Evolutionary conservation across 805 yeast genomes (phyloP), one percentile per base, ranked within the genome.

Genomic region (Starmerella sp.): DNA sequence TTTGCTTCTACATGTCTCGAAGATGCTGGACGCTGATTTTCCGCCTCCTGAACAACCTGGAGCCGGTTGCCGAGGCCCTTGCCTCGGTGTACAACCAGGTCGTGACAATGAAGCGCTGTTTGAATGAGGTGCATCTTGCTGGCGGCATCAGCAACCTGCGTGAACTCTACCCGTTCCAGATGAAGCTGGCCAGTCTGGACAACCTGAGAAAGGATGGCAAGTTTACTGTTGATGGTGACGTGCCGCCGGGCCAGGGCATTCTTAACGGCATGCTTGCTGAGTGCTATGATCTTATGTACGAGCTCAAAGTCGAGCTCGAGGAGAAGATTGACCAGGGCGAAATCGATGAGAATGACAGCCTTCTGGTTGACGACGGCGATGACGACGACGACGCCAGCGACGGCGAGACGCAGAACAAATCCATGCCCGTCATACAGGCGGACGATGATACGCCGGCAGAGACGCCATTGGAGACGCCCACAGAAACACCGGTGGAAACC

Each of bases 161-260:
- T 60, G 99, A 93, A 66, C 74, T 93, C 53, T 93, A 90, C 65
- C 99, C 98, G 6, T 93, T 87, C 67, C 97, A 93, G 70, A 80
- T 93, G 81, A 93, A 93, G 71, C 75, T 93, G 54, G 93, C 95
- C 2, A 83, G 93, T 14, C 76, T 93, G 57, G 98, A 93, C 68
- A 86, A 89, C 65, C 67, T 84, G 65, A 80, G 97, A 65, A 76
- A 73, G 13, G 97, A 93, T 67, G 99, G 99, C 7, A 91, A 87
- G 72, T 93, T 93, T 65, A 81, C 85, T 65, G 84, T 88, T 47
- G 87, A 86, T 58, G 86, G 82, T 51, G 86, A 87, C 60, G 84
- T 93, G 44, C 99, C 99, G 2, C 97, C 93, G 67, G 99, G 99
- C 11, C 99, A 93, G 70, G 98, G 97, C 6, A 81, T 95, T n/a